Base-by-base conservation (phyloP, 1,139 yeast genomes). In the Diutina ranongensis region DNA sequence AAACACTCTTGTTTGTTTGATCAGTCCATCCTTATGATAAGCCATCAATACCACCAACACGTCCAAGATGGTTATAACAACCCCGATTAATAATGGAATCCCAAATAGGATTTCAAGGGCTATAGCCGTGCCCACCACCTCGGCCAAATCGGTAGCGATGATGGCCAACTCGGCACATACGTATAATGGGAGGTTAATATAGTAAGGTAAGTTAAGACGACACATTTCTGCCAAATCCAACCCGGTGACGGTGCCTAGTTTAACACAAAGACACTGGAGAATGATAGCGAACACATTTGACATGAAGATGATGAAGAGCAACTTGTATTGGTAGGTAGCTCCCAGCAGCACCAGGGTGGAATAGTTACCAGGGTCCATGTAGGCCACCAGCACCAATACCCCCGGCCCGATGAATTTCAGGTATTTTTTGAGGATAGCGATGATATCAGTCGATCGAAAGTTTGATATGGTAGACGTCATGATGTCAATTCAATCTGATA, bases 301-400 rank as follows among this genome's bases (percentile, higher is more conserved):
- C 27, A 89, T 62, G 46, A 88, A 71, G 10, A 92, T 78, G 47
- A 87, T 80, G 59, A 92, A 92, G 27, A 92, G 65, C 47, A 92
- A 71, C 54, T 84, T 81, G 64, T 86, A 92, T 59, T 84, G 80
- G 62, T 82, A 89, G 45, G 83, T 81, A 15, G 95, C 88, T 8
- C 92, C 92, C 0, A 88, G 81, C 4, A 96, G 83, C 28, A 92
- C 96, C 35, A 94, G 92, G 2, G 97, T 87, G 31, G 96, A 83
- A 63, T 89, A 92, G 64, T 92, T 92, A 1, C 98, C 98, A 1
- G 98, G 97, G 57, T 92, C 98, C 84, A 92, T 86, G 58, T 89
- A 92, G 0, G 97, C 95, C 46, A 92, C 97, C 20, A 94, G 78
- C 27, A 92, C 94, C 92, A 89, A 81, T 44, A 89, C 72, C 0